Conservation (phyloP, 2,329 filamentous ascomycete species). For the Cladosporium austrohemisphaericum region DNA sequence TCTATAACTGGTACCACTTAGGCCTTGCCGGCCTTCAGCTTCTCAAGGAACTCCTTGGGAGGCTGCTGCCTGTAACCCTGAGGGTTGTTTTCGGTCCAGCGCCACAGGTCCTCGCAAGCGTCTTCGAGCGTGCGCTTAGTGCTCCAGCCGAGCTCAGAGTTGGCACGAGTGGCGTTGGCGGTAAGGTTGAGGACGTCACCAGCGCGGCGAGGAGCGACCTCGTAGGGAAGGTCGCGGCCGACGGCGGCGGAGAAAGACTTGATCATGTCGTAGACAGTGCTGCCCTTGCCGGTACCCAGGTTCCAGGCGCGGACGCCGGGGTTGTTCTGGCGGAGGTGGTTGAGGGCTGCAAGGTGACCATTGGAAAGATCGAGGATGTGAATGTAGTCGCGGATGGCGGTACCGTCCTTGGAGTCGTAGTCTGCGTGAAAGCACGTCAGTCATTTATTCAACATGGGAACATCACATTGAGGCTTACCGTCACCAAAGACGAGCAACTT, state of each 20-base stretch:
- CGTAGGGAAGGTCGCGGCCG: constrained; percentile 78
- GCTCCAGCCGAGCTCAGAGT: constrained; percentile 87
- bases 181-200: constrained; percentile 95
- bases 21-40: constrained; percentile 32
- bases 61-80: constrained; percentile 89
- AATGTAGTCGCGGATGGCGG: constrained; percentile 96
- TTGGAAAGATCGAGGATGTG: constrained; percentile 86
- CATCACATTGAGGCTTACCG: too few species aligned
- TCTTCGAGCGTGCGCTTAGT: constrained; percentile 86
- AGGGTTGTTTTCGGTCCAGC: constrained; percentile 95
- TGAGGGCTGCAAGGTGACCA: constrained; percentile 83
- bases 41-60: constrained; percentile 73
- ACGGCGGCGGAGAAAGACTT: constrained; percentile 87
- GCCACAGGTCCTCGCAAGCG: constrained; percentile 91
- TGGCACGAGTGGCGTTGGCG: constrained; percentile 82
- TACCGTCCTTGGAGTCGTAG: constrained; percentile 85
- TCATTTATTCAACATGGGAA: too few species aligned
- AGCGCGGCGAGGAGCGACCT: constrained; percentile 75
- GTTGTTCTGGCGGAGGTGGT: constrained; percentile 77
- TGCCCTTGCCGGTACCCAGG: constrained; percentile 87
- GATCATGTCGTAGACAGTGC: constrained; percentile 96
- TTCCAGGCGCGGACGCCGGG: constrained; percentile 97
- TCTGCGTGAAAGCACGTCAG: constrained; percentile 50
- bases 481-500: constrained; percentile 94
- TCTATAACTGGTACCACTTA: neutral